A percentile compares a stretch with the other conserved stretches of the same genome.
Evolutionary conservation across 495 filamentous ascomycete species (phyloP).

Genomic region (Tuber magnatum): DNA sequence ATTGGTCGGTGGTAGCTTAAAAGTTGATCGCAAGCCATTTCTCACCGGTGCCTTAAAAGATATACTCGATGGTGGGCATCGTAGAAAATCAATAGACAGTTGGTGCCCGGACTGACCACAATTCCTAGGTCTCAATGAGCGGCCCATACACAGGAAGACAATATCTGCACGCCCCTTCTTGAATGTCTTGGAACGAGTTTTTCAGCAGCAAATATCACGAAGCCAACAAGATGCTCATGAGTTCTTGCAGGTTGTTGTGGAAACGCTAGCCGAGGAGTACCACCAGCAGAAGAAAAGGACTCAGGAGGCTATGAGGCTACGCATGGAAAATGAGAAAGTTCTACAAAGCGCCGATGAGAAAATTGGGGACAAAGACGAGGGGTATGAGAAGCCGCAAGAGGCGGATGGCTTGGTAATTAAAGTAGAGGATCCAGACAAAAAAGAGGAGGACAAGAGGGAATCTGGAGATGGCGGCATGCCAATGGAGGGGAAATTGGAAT

Average conservation of each 20-base stretch:
- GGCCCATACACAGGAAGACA: conserved; percentile 87
- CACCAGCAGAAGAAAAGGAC: conserved; percentile 48
- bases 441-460: conserved; percentile 23
- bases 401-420: conserved; percentile 21
- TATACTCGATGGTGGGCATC: conserved; percentile 60
- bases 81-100: conserved; percentile 11
- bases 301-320: conserved; percentile 8
- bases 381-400: conserved; percentile 9
- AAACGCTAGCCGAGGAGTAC: conserved; percentile 88
- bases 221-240: conserved; percentile 99
- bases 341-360: conserved; percentile 8
- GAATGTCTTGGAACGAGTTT: conserved; percentile 70
- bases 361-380: conserved; percentile 7
- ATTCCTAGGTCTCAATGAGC: conserved; percentile 64
- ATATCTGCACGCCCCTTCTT: conserved; percentile 81
- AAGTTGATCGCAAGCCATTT: conserved; percentile 30
- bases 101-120: conserved; percentile 6
- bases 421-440: conserved; percentile 15
- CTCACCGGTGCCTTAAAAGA: conserved; percentile 87
- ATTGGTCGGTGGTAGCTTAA: conserved; percentile 16
- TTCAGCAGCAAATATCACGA: conserved; percentile 79
- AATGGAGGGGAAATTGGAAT: conserved; percentile 56
- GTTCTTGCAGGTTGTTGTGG: conserved; percentile 86
- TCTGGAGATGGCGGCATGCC: conserved; percentile 38
- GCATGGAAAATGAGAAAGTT: conserved; percentile 12